phyloP scores from a whole-genome alignment of 371 early-diverging fungal genomes.

The Conidiobolus incongruus region DNA sequence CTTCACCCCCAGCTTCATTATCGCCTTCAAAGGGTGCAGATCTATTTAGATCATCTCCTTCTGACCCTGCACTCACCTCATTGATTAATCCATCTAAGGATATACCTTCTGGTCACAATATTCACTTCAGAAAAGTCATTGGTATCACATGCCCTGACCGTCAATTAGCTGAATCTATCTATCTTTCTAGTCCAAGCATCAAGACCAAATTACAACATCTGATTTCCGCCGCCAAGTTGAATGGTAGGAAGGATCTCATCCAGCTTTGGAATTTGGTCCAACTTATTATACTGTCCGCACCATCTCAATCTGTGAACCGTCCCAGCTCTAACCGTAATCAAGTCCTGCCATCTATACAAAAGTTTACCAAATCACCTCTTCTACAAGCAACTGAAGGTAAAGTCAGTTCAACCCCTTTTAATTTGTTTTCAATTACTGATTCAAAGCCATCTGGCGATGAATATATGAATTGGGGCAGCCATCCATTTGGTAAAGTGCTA shows the following conservation, averaged over 20 bases:
- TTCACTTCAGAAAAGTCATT: neutral
- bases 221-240: conserved; percentile 5
- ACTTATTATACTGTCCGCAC: neutral
- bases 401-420: too few species aligned
- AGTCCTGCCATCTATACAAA: too few species aligned
- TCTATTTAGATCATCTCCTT: too few species aligned
- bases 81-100: too few species aligned
- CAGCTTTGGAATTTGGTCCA: conserved; percentile 7
- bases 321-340: too few species aligned
- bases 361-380: too few species aligned
- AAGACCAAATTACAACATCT: neutral
- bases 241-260: conserved; percentile 13
- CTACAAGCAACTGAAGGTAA: too few species aligned
- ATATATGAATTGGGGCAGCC: conserved; percentile 29
- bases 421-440: too few species aligned
- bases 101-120: neutral
- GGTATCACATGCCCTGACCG: neutral
- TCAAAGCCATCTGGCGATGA: too few species aligned
- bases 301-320: neutral
- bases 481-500: conserved; percentile 40
- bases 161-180: neutral
- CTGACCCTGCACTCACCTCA: too few species aligned
- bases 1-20: neutral
- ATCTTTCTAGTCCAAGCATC: neutral
- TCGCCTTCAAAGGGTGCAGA: too few species aligned